Evolutionary conservation across 2,329 filamentous ascomycete genomes (phyloP).

Genomic region (Lasiodiplodia theobromae): DNA sequence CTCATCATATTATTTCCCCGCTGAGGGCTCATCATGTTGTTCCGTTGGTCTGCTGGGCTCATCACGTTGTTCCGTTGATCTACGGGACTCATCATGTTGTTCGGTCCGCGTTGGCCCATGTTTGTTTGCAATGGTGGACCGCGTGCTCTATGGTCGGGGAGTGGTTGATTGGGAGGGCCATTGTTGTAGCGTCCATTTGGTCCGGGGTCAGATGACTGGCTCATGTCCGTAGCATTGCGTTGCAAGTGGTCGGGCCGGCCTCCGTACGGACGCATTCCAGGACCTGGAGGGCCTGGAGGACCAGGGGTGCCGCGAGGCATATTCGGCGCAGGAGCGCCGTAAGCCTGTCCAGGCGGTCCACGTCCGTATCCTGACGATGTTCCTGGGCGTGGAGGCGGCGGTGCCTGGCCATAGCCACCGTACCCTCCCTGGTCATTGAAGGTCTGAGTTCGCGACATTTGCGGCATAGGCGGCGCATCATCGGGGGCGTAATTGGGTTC

Average conservation of each 20-base stretch:
- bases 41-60: constrained; percentile 12
- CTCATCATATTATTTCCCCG: background rate
- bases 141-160: constrained; percentile 31
- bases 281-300: constrained; percentile 33
- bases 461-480: constrained; percentile 59
- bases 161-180: constrained; percentile 16
- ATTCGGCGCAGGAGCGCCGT: constrained; percentile 4
- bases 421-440: constrained; percentile 31
- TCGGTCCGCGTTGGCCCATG: constrained; percentile 5
- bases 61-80: background rate
- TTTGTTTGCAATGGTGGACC: constrained; percentile 19
- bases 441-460: constrained; percentile 60
- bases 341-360: constrained; percentile 28
- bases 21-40: background rate
- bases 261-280: constrained; percentile 30
- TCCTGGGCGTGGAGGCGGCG: constrained; percentile 10
- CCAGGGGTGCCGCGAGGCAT: constrained; percentile 26
- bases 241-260: constrained; percentile 41
- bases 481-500: constrained; percentile 65
- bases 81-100: constrained; percentile 40
- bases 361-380: constrained; percentile 15
- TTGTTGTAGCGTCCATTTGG: constrained; percentile 22
- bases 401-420: constrained; percentile 40
- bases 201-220: constrained; percentile 20
- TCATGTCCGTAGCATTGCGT: constrained; percentile 42